These are phyloP conservation scores for Papiliotrema terrestris DNA, from an alignment of 1,284 basidiomycete genomes.

Conservation along the genomic window DNA sequence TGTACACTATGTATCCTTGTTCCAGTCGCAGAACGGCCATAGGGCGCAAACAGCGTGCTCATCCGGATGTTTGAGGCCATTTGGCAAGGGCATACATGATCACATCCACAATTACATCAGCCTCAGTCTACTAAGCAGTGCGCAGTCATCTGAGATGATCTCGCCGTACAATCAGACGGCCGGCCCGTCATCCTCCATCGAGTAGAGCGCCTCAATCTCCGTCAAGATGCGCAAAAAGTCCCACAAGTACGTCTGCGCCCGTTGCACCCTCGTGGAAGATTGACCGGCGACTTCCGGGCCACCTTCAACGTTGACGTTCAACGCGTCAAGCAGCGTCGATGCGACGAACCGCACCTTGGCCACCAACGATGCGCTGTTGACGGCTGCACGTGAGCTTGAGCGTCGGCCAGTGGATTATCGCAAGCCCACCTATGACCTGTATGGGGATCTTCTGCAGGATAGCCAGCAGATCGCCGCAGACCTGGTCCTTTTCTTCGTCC, in stretches of 20 bases:
- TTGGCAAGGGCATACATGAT: no score
- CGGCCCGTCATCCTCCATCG: constrained; percentile 27
- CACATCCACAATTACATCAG: no score
- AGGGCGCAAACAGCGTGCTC: no score
- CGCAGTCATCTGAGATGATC: no score
- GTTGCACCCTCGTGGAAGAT: constrained; percentile 58
- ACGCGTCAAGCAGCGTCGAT: constrained; percentile 78
- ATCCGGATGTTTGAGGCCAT: no score
- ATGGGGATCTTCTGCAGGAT: constrained; percentile 85
- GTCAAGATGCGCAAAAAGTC: constrained; percentile 83
- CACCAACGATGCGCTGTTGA: constrained; percentile 68
- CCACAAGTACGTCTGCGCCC: constrained; percentile 66
- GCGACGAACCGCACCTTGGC: constrained; percentile 87
- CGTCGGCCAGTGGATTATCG: not conserved
- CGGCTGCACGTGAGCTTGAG: constrained; percentile 48
- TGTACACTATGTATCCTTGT: no score
- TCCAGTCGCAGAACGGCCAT: no score
- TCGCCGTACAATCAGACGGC: no score
- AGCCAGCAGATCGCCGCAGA: constrained; percentile 61
- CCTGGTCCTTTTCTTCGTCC: constrained; percentile 30
- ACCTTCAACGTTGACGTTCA: constrained; percentile 35
- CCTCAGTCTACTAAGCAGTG: no score
- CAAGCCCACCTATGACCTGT: constrained; percentile 63
- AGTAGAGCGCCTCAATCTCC: constrained; percentile 63
- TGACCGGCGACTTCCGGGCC: not conserved